Conservation (phyloP, 75 land plant species). For the Chamaecyparis obtusa region DNA sequence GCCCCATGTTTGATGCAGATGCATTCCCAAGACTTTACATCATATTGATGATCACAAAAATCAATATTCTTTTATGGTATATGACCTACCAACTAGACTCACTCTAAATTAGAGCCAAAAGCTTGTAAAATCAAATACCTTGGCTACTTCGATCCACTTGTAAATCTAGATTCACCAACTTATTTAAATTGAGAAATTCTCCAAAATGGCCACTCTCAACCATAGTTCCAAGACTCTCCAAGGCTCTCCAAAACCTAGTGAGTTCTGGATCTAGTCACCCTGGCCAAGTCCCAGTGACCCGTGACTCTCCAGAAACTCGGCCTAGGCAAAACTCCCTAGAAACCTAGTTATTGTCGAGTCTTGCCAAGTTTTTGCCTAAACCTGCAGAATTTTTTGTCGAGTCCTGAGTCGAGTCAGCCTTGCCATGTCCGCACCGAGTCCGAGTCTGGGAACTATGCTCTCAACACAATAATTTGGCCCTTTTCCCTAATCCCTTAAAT, state of each 20-base stretch:
- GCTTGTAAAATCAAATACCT: neutral
- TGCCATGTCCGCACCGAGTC: too few species aligned
- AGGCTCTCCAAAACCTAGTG: too few species aligned
- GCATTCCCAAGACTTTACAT: neutral
- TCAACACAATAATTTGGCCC: neutral
- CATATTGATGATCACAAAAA: neutral
- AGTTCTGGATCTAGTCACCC: too few species aligned
- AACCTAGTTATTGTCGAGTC: too few species aligned
- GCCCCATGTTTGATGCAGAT: neutral
- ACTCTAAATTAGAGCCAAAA: neutral
- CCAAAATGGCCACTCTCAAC: neutral
- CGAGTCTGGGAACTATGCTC: too few species aligned
- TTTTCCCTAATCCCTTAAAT: neutral
- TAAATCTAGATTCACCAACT: neutral
- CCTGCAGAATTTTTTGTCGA: too few species aligned
- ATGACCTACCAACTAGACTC: neutral
- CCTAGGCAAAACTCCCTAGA: too few species aligned
- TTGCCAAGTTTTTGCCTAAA: too few species aligned
- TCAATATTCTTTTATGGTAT: neutral
- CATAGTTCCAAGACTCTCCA: too few species aligned
- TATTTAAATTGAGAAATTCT: neutral
- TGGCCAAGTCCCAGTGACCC: too few species aligned
- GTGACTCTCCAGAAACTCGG: too few species aligned
- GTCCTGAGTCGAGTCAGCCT: too few species aligned
- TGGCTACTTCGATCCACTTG: neutral